These are phyloP conservation scores for Aspergillus ostianus DNA, from an alignment of 495 filamentous ascomycete species.

Conservation along the genomic window DNA sequence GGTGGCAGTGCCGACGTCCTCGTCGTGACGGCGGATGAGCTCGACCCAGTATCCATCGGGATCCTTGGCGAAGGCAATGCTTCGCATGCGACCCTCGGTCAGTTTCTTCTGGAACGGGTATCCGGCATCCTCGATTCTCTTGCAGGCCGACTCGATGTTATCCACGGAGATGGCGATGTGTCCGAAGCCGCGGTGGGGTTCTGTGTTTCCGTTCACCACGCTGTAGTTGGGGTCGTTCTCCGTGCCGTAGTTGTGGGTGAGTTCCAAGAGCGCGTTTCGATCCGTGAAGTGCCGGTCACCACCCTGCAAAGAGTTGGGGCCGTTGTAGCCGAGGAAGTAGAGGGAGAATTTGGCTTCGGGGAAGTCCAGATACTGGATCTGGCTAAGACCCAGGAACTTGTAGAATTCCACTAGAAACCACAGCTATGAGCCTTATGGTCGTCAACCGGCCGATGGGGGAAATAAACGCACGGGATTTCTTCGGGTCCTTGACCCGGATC, in stretches of 20 bases:
- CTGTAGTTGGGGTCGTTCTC: slow-evolving; percentile 82
- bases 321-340: slow-evolving; percentile 57
- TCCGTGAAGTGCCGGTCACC: slow-evolving; percentile 71
- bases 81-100: slow-evolving; percentile 79
- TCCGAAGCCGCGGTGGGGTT: slow-evolving; percentile 84
- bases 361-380: slow-evolving; percentile 71
- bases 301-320: slow-evolving; percentile 69
- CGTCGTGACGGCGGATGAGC: slow-evolving; percentile 56
- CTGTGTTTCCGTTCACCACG: slow-evolving; percentile 83
- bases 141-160: slow-evolving; percentile 85
- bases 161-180: slow-evolving; percentile 88
- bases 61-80: slow-evolving; percentile 90
- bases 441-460: neutral
- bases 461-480: slow-evolving; percentile 59
- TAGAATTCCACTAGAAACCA: slow-evolving; percentile 75
- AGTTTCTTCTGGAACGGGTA: slow-evolving; percentile 95
- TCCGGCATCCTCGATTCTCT: slow-evolving; percentile 82
- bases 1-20: slow-evolving; percentile 51
- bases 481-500: slow-evolving; percentile 93
- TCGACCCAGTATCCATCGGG: slow-evolving; percentile 94
- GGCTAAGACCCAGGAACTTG: slow-evolving; percentile 84
- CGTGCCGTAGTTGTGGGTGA: slow-evolving; percentile 97
- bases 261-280: slow-evolving; percentile 85
- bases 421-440: neutral
- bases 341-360: slow-evolving; percentile 86